Evolutionary conservation across 495 filamentous ascomycete genomes (phyloP).

Genomic region (Xylaria intraflava): DNA sequence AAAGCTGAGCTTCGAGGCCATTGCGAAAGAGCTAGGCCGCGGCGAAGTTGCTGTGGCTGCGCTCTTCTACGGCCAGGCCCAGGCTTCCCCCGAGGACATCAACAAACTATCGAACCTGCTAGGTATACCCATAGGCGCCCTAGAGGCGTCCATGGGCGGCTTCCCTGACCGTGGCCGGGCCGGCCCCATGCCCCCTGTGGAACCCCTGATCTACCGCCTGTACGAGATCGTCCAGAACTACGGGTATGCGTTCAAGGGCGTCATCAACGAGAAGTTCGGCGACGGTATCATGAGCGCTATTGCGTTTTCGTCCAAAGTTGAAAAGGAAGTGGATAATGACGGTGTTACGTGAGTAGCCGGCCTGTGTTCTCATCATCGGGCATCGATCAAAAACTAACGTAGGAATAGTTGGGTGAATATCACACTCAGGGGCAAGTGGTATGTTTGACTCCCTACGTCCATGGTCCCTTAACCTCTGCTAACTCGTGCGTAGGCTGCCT

Average conservation of each 20-base stretch:
- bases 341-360: conserved; percentile 40
- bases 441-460: conserved; percentile 26
- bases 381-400: not conserved
- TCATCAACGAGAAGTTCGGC: conserved; percentile 98
- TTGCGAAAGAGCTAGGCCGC: conserved; percentile 69
- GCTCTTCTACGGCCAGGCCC: conserved; percentile 90
- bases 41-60: conserved; percentile 88
- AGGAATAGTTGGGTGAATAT: conserved; percentile 74
- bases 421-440: conserved; percentile 93
- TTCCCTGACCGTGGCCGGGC: conserved; percentile 79
- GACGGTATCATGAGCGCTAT: conserved; percentile 99
- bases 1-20: conserved; percentile 72
- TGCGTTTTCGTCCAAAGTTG: conserved; percentile 84
- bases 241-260: conserved; percentile 91
- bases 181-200: conserved; percentile 88
- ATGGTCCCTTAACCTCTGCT: conserved; percentile 10
- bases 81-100: conserved; percentile 72
- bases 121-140: conserved; percentile 47
- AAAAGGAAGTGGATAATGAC: conserved; percentile 87
- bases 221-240: conserved; percentile 99
- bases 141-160: conserved; percentile 58
- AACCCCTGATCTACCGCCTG: conserved; percentile 88
- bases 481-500: conserved; percentile 45
- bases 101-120: conserved; percentile 63
- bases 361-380: not conserved